Evolutionary conservation across 495 filamentous ascomycete genomes (phyloP), one percentile per base, ranked within the genome.

Genomic region (Halenospora varia): DNA sequence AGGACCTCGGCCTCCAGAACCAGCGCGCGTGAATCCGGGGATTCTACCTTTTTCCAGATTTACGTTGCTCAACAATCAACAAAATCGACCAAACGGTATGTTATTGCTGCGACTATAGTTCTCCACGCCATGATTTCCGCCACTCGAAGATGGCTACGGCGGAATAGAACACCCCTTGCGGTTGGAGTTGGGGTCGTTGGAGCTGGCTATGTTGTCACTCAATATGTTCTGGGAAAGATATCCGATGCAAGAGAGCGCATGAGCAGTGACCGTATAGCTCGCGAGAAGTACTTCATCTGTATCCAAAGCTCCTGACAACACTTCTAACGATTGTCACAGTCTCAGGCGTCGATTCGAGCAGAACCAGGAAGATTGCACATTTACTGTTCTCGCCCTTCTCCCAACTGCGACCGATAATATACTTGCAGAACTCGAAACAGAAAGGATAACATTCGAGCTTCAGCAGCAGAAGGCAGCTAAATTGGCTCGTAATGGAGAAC

Each of bases 331-430:
- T 15, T 13, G 26, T 22, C 13, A 48, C 19, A 97, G 94, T 73
- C 78, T 98, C 61, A 89, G 92, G 47, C 88, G 94, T 54, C 87
- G 94, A 62, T 98, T 98, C 76, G 89, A 97, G 70, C 94, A 97
- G 70, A 97, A 98, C 67, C 94, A 98, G 64, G 93, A 96, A 68
- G 95, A 97, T 72, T 98, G 94, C 71, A 96, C 92, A 47, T 96
- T 90, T 70, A 98, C 94, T n/a, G 90, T 97, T 22, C 86, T 96
- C 15, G 94, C 90, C n/a, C 78, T 98, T 51, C 78, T 98, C 10
- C 95, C 95, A 1, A 94, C 91, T 26, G 89, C 90, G 3, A 90
- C 90, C 8, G 83, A 93, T 56, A 88, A 96, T 65, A 90, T 98
- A 59, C 74, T 96, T 57, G 85, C 90, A 57, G 88, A 87, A 15